Evolutionary conservation across 805 yeast genomes (phyloP).

Genomic region (Ogataea wickerhamii): DNA sequence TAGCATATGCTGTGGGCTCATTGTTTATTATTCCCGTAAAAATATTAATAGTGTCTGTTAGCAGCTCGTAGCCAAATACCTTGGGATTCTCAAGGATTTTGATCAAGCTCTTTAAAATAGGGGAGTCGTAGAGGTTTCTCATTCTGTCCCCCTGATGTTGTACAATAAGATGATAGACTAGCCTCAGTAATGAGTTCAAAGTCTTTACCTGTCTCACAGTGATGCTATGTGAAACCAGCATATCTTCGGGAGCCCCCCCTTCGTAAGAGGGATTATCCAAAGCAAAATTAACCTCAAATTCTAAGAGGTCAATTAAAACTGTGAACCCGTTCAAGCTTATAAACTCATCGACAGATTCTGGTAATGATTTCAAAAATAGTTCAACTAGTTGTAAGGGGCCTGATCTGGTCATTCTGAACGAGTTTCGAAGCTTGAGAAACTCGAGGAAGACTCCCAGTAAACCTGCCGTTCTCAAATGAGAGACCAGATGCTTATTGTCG

Average conservation of each 20-base stretch:
- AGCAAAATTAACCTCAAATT: slow-evolving; percentile 63
- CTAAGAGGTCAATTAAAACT: slow-evolving; percentile 54
- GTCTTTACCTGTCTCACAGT: slow-evolving; percentile 58
- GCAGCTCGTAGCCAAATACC: slow-evolving; percentile 63
- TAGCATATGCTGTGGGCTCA: slow-evolving; percentile 85
- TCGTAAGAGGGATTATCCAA: slow-evolving; percentile 53
- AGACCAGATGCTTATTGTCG: slow-evolving; percentile 50
- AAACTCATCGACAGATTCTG: slow-evolving; percentile 58
- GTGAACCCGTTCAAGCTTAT: slow-evolving; percentile 64
- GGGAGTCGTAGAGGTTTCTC: slow-evolving; percentile 82
- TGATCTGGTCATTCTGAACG: slow-evolving; percentile 53
- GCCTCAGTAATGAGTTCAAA: slow-evolving; percentile 56
- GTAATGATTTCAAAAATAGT: slow-evolving; percentile 38
- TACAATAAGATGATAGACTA: slow-evolving; percentile 59
- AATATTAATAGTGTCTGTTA: slow-evolving; percentile 59
- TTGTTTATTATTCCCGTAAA: slow-evolving; percentile 73
- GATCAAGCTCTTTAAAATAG: slow-evolving; percentile 60
- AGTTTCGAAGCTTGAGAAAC: slow-evolving; percentile 51
- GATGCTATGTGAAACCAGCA: slow-evolving; percentile 46
- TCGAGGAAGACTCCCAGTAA: slow-evolving; percentile 61
- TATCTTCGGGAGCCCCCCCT: slow-evolving; percentile 52
- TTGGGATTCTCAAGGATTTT: slow-evolving; percentile 52
- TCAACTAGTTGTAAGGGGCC: slow-evolving; percentile 62
- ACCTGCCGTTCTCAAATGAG: slow-evolving; percentile 71
- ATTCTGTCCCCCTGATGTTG: slow-evolving; percentile 81